Evolutionary conservation across 495 filamentous ascomycete species (phyloP).

Genomic region (Hypoxylon fuscum): DNA sequence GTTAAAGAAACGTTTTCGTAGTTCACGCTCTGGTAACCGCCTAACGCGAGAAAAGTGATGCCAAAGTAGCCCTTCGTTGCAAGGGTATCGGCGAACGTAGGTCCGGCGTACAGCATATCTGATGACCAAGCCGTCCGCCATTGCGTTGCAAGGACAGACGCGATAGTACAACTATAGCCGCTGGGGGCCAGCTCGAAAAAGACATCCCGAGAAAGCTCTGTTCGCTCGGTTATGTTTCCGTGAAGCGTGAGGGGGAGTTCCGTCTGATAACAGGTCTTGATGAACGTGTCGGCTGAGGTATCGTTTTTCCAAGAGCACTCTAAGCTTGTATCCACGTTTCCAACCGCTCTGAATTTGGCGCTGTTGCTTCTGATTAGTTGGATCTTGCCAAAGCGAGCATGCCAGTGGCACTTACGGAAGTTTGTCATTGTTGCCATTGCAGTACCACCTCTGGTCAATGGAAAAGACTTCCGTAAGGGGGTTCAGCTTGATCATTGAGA

Average conservation of each 20-base stretch:
- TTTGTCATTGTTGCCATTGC: conserved; percentile 18
- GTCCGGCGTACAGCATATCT: conserved; percentile 7
- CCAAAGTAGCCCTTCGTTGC: conserved; percentile 4
- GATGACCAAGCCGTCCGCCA: conserved; percentile 11
- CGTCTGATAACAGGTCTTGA: conserved; percentile 22
- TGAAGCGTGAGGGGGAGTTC: conserved; percentile 10
- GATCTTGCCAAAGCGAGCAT: not conserved
- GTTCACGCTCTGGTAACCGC: conserved; percentile 15
- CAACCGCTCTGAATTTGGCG: conserved; percentile 16
- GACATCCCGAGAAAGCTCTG: conserved; percentile 4
- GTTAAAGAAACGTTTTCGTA: conserved; percentile 12
- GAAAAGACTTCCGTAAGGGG: conserved; percentile 27
- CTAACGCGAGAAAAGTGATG: conserved; percentile 17
- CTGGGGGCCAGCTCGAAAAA: conserved; percentile 25
- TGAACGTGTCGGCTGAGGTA: conserved; percentile 4
- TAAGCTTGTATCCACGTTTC: conserved; percentile 7
- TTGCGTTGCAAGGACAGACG: conserved; percentile 41
- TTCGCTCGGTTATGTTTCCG: conserved; percentile 12
- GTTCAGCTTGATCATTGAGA: conserved; percentile 24
- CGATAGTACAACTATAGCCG: conserved; percentile 39
- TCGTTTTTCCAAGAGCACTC: conserved; percentile 28
- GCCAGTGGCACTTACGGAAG: conserved; percentile 11
- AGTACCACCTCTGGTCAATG: conserved; percentile 32
- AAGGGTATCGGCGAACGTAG: conserved; percentile 8
- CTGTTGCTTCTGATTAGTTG: conserved; percentile 9